Percentiles rank a stretch among this genome's conserved stretches.
phyloP scores from a whole-genome alignment of 768 basidiomycete genomes.

The Termitomyces sp. region DNA sequence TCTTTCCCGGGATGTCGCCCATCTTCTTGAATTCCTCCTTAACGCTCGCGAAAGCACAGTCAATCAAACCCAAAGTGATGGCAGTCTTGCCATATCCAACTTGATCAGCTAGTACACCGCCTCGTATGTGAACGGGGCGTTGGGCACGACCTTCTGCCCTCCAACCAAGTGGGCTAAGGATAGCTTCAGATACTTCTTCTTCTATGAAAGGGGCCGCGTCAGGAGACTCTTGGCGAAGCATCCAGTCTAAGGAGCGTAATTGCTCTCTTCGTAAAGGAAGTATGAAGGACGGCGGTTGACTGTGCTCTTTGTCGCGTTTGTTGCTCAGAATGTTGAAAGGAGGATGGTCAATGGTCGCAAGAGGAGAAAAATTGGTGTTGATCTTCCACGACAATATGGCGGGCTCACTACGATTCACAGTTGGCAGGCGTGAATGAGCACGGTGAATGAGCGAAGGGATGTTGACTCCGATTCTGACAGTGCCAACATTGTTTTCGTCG shows the following conservation, averaged over 20 bases:
- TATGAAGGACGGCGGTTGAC: slow-evolving; percentile 77
- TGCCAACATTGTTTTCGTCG: slow-evolving; percentile 55
- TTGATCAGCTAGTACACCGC: slow-evolving; percentile 92
- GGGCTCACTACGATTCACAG: slow-evolving; percentile 40
- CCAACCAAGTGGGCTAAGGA: slow-evolving; percentile 85
- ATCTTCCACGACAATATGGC: slow-evolving; percentile 72
- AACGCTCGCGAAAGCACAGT: slow-evolving; percentile 56
- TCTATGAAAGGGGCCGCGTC: slow-evolving; percentile 75
- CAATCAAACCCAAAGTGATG: slow-evolving; percentile 86
- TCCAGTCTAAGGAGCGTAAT: slow-evolving; percentile 88
- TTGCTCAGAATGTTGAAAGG: slow-evolving; percentile 76
- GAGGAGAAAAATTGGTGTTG: slow-evolving; percentile 69
- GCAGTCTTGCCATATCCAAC: slow-evolving; percentile 98
- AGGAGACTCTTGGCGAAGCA: slow-evolving; percentile 72
- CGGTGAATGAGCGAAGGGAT: slow-evolving; percentile 84
- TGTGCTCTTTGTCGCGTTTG: slow-evolving; percentile 59
- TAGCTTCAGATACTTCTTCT: slow-evolving; percentile 91
- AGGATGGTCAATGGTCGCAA: slow-evolving; percentile 50
- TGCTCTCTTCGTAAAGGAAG: slow-evolving; percentile 77
- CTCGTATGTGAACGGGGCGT: slow-evolving; percentile 67
- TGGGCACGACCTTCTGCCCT: slow-evolving; percentile 89
- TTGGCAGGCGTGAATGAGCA: slow-evolving; percentile 74
- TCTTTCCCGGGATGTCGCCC: slow-evolving; percentile 51
- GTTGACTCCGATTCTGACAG: slow-evolving; percentile 83
- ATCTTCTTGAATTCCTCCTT: slow-evolving; percentile 52